These are phyloP conservation scores for Dactylorhiza incarnata DNA, from an alignment of 106 monocot species.

Conservation along the genomic window DNA sequence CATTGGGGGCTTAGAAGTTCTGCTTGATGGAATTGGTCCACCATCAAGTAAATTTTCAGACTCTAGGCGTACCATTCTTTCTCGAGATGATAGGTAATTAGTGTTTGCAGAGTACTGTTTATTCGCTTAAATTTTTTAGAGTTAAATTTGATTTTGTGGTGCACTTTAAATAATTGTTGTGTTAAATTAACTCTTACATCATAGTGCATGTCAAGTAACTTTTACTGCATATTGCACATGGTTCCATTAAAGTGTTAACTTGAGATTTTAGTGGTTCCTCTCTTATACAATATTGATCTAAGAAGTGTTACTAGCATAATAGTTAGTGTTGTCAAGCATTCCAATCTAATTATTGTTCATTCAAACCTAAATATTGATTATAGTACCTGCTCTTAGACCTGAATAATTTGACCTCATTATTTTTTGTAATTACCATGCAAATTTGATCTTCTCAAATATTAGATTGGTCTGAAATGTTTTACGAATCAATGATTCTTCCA, in stretches of 20 bases:
- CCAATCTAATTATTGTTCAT: background rate
- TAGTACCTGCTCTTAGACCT: background rate
- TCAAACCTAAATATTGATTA: background rate
- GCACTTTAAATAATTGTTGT: background rate
- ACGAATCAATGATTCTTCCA: background rate
- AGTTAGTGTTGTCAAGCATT: background rate
- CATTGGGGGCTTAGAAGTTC: constrained; percentile 95
- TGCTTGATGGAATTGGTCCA: constrained; percentile 76
- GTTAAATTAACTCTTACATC: background rate
- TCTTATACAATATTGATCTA: background rate
- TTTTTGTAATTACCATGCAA: background rate
- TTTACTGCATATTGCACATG: background rate
- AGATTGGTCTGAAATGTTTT: background rate
- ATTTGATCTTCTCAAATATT: background rate
- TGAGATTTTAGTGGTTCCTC: background rate
- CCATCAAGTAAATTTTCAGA: constrained; percentile 73
- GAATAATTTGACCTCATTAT: background rate
- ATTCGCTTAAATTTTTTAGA: background rate
- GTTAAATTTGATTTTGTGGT: background rate
- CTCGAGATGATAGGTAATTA: constrained; percentile 52
- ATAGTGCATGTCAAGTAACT: background rate
- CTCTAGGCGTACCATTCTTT: constrained; percentile 32
- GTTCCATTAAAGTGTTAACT: background rate
- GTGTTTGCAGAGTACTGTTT: background rate
- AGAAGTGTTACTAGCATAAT: background rate